phyloP scores from a whole-genome alignment of 2,329 filamentous ascomycete species.

The Botryotinia calthae region DNA sequence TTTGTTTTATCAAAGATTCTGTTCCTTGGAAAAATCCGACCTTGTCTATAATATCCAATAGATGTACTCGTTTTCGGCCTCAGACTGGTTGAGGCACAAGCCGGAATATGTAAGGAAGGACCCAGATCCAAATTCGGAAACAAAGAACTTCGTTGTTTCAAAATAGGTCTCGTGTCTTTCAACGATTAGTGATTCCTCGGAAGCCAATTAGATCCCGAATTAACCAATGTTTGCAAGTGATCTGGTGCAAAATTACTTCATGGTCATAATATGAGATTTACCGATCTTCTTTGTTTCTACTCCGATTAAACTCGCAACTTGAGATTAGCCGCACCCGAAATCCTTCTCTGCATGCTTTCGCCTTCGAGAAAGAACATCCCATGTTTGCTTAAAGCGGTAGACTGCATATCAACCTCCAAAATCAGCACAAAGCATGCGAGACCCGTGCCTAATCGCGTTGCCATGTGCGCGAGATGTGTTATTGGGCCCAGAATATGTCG shows the following conservation, averaged over 20 bases:
- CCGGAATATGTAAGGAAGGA: not conserved
- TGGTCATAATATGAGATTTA: not conserved
- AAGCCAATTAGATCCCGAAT: not conserved
- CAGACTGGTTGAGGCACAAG: not conserved
- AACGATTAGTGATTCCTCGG: not conserved
- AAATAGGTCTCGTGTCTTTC: not conserved
- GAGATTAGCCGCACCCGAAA: not conserved
- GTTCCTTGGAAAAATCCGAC: not conserved
- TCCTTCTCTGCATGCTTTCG: not conserved
- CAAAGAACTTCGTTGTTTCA: not conserved
- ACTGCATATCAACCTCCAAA: not conserved
- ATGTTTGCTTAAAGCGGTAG: not conserved
- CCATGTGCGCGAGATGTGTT: not conserved
- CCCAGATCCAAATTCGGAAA: not conserved
- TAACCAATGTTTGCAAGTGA: not conserved
- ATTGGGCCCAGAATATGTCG: not conserved
- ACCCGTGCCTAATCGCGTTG: not conserved
- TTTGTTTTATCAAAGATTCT: not conserved
- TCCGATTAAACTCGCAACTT: too few relatives aligned
- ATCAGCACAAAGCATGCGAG: not conserved
- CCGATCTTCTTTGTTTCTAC: not conserved
- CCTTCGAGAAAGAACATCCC: constrained; percentile 8
- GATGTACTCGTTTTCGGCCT: not conserved
- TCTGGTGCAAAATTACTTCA: not conserved
- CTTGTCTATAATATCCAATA: not conserved